Evolutionary conservation across 345 rosid species (phyloP).

Genomic region (Adansonia digitata): DNA sequence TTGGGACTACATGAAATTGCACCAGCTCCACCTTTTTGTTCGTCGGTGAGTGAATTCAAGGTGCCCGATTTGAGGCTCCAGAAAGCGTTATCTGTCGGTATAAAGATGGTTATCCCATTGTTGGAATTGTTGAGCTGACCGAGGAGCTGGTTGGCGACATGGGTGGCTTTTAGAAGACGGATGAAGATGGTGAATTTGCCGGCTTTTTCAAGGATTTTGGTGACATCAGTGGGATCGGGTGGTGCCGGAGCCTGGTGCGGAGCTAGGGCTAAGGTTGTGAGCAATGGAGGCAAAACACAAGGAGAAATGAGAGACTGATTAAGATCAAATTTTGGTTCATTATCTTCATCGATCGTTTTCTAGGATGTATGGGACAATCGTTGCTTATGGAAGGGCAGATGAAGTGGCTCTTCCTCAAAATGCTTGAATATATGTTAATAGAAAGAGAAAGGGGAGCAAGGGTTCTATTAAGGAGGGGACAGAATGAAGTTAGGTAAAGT

Average conservation of each 20-base stretch:
- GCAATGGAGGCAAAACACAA: slow-evolving; percentile 17
- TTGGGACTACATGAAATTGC: slow-evolving; percentile 39
- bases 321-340: slow-evolving; percentile 11
- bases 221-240: too few species aligned
- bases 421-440: neutral
- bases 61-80: slow-evolving; percentile 32
- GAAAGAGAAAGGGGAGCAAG: neutral
- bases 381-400: neutral
- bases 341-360: neutral
- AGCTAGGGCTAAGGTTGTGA: too few species aligned
- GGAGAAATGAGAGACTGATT: slow-evolving; percentile 7
- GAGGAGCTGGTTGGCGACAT: too few species aligned
- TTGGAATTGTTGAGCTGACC: too few species aligned
- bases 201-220: too few species aligned
- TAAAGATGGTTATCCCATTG: too few species aligned
- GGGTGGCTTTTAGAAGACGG: too few species aligned
- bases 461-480: slow-evolving; percentile 19
- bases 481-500: slow-evolving; percentile 13
- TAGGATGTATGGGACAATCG: neutral
- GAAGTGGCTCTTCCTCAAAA: slow-evolving; percentile 18
- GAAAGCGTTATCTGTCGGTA: too few species aligned
- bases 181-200: too few species aligned
- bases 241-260: too few species aligned
- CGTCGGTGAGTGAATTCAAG: slow-evolving; percentile 29
- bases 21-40: slow-evolving; percentile 36